Percentiles rank a stretch among this genome's conserved stretches.
Conservation (phyloP, 75 land plant species). For the Isoetes taiwanensis region DNA sequence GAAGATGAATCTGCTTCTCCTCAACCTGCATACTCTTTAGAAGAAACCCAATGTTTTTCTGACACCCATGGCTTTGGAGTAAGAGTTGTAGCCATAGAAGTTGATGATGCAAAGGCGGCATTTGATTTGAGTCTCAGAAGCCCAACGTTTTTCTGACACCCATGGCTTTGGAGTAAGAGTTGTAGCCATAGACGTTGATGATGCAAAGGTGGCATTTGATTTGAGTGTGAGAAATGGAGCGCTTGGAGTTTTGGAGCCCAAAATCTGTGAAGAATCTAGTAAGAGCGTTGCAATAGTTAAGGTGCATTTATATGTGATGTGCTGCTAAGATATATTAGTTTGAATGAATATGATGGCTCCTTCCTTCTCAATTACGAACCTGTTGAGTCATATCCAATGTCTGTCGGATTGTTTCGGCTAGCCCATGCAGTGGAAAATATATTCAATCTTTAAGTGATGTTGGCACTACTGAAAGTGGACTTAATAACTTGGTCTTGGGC, state of each 20-base stretch:
- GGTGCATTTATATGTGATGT: constrained; percentile 64
- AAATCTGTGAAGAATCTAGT: constrained; percentile 15
- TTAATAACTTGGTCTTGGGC: constrained; percentile 90
- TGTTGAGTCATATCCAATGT: constrained; percentile 26
- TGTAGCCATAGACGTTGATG: constrained; percentile 64
- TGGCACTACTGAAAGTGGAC: constrained; percentile 86
- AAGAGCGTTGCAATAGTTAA: constrained; percentile 32
- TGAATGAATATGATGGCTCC: constrained; percentile 25
- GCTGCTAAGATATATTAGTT: constrained; percentile 43
- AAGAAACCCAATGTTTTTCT: background rate
- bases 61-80: background rate
- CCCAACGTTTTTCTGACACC: constrained; percentile 29
- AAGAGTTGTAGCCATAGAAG: background rate
- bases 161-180: constrained; percentile 88
- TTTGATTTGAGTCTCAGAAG: constrained; percentile 12
- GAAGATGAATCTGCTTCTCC: constrained; percentile 44
- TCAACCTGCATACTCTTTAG: constrained; percentile 8
- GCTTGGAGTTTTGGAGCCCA: constrained; percentile 29
- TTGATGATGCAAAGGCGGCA: background rate
- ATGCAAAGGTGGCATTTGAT: constrained; percentile 51
- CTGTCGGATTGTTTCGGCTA: constrained; percentile 54
- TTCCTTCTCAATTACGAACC: constrained; percentile 75
- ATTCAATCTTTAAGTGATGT: constrained; percentile 50
- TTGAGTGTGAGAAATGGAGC: constrained; percentile 63
- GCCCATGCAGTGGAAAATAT: constrained; percentile 96